These are phyloP conservation scores for Ormosia emarginata DNA, from an alignment of 306 rosid genomes.

Conservation along the genomic window DNA sequence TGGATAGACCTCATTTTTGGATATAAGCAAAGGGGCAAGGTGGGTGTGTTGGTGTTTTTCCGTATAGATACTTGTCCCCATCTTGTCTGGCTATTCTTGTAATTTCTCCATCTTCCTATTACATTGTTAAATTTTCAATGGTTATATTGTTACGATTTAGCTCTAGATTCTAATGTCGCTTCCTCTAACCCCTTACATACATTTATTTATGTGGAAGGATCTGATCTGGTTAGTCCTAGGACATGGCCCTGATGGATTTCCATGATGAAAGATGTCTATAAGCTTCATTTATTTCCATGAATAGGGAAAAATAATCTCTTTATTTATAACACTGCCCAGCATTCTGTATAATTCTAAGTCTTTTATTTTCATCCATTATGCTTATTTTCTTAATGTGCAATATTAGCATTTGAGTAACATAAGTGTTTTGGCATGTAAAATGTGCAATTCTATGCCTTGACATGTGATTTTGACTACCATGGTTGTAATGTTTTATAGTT, in stretches of 20 bases:
- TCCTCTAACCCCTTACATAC: background rate
- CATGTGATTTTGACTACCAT: background rate
- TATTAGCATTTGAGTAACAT: background rate
- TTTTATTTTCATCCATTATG: background rate
- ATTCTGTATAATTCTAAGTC: background rate
- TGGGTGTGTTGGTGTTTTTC: constrained; percentile 42
- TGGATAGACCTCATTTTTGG: constrained; percentile 99
- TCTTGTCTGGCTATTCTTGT: constrained; percentile 1
- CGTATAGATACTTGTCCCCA: background rate
- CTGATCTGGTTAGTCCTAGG: background rate
- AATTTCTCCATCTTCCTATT: constrained; percentile 2
- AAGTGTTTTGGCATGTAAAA: background rate
- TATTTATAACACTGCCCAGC: background rate
- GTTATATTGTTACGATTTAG: background rate
- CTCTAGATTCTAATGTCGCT: background rate
- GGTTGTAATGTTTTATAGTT: background rate
- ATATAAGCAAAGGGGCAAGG: constrained; percentile 99
- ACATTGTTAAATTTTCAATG: background rate
- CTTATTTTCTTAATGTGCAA: background rate
- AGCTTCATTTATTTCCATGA: background rate
- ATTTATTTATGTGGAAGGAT: constrained; percentile 7
- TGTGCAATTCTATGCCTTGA: background rate
- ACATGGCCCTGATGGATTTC: background rate
- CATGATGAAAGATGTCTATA: constrained; percentile 7
- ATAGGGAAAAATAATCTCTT: background rate